Evolutionary conservation across 495 filamentous ascomycete species (phyloP).

Genomic region (Hyphodiscus hymeniophilus): DNA sequence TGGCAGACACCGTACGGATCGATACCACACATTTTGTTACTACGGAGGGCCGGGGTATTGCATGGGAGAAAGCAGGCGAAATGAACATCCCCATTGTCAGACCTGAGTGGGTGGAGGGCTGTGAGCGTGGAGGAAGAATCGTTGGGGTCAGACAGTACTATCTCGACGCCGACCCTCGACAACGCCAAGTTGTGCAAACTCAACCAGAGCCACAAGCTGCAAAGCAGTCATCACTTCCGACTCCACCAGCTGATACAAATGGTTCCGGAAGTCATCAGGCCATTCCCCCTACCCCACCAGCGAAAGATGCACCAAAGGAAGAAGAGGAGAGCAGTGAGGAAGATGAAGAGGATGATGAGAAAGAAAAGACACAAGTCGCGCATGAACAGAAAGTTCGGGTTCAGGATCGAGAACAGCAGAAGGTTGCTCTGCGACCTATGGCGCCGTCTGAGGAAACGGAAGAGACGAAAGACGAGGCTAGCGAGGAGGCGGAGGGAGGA

Average conservation of each 20-base stretch:
- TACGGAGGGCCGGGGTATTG: conserved; percentile 80
- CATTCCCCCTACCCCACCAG: conserved; percentile 25
- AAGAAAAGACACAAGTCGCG: conserved; percentile 27
- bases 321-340: conserved; percentile 23
- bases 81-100: conserved; percentile 98
- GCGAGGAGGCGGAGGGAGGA: conserved; percentile 11
- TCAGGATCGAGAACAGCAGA: conserved; percentile 44
- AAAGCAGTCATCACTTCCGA: conserved; percentile 14
- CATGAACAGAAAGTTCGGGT: conserved; percentile 50
- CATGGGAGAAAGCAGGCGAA: conserved; percentile 93
- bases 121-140: conserved; percentile 87
- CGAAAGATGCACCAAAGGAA: conserved; percentile 20
- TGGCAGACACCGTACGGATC: conserved; percentile 85
- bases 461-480: not conserved
- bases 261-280: conserved; percentile 4
- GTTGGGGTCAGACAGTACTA: conserved; percentile 94
- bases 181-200: conserved; percentile 22
- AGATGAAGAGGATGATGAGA: conserved; percentile 29
- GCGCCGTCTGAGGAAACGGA: not conserved
- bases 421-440: conserved; percentile 29
- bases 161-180: conserved; percentile 69
- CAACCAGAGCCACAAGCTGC: conserved; percentile 20
- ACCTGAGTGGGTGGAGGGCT: conserved; percentile 94
- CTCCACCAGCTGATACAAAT: conserved; percentile 18
- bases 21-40: conserved; percentile 99